A percentile compares a stretch with the other conserved stretches of the same genome.
Conservation (phyloP, 2,329 filamentous ascomycete species). For the Elsinoe perseae region DNA sequence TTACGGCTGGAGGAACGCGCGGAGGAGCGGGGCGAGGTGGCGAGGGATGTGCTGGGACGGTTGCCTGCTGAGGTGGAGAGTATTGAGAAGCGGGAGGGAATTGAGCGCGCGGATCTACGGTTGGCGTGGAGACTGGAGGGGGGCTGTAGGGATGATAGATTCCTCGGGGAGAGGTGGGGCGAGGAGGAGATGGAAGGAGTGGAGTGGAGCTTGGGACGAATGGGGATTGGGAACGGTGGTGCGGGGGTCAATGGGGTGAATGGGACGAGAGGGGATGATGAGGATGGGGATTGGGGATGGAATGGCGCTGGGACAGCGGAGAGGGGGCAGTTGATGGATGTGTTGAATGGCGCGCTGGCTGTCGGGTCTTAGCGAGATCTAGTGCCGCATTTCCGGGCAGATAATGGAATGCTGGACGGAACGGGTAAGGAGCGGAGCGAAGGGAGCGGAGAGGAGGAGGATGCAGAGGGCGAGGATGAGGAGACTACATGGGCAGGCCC, state of each 20-base stretch:
- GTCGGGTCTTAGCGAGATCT: conserved; percentile 11
- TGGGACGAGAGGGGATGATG: conserved; percentile 7
- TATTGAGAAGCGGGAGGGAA: conserved; percentile 59
- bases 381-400: too few relatives aligned
- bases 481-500: too few relatives aligned
- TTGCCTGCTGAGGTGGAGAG: conserved; percentile 75
- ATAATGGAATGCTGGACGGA: too few relatives aligned
- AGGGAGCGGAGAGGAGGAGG: too few relatives aligned
- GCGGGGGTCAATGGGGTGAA: conserved; percentile 13
- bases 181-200: conserved; percentile 19
- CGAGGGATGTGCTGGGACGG: conserved; percentile 66
- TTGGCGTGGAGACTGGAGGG: conserved; percentile 70
- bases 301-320: background rate
- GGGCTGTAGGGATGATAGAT: conserved; percentile 68
- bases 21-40: conserved; percentile 63
- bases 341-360: conserved; percentile 11
- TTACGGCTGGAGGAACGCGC: conserved; percentile 68
- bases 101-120: conserved; percentile 71
- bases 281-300: conserved; percentile 15
- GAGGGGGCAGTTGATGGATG: conserved; percentile 10
- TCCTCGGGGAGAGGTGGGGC: conserved; percentile 50
- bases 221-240: conserved; percentile 11
- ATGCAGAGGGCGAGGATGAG: too few relatives aligned
- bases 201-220: background rate
- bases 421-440: background rate